Conservation (phyloP, 2,329 filamentous ascomycete species). For the Seiridium unicorne region DNA sequence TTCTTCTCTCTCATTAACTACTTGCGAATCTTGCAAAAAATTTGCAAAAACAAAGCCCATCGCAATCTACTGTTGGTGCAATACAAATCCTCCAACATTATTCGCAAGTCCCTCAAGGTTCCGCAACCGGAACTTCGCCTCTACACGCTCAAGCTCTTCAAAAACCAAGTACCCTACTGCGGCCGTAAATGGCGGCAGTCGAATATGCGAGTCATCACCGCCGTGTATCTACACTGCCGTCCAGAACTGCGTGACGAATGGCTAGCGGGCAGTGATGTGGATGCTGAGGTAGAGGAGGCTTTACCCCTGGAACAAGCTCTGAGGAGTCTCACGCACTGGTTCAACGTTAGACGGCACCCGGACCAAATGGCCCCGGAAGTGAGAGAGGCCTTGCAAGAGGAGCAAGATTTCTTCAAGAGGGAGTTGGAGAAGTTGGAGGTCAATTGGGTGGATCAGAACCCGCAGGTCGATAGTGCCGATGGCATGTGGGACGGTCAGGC, state of each 20-base stretch:
- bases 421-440: constrained; percentile 73
- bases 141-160: constrained; percentile 97
- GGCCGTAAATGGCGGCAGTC: constrained; percentile 96
- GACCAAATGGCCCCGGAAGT: constrained; percentile 68
- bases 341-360: constrained; percentile 80
- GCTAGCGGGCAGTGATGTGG: constrained; percentile 86
- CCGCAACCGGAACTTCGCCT: constrained; percentile 84
- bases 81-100: constrained; percentile 90
- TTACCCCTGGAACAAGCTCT: constrained; percentile 89
- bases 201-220: constrained; percentile 98
- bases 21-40: constrained; percentile 93
- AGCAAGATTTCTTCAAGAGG: constrained; percentile 76
- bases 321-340: constrained; percentile 89
- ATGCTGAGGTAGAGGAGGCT: constrained; percentile 90
- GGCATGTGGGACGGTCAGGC: constrained; percentile 1
- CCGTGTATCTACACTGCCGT: constrained; percentile 89
- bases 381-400: constrained; percentile 61
- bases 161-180: constrained; percentile 97
- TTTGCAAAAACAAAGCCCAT: constrained; percentile 94
- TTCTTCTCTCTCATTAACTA: constrained; percentile 96
- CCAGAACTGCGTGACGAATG: constrained; percentile 94
- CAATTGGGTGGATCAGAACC: constrained; percentile 39
- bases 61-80: constrained; percentile 90
- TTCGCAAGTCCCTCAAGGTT: constrained; percentile 87
- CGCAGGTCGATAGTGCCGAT: background rate